Evolutionary conservation across 2,329 filamentous ascomycete species (phyloP), one percentile per base, ranked within the genome.

Genomic region (Thielaviopsis euricoi): DNA sequence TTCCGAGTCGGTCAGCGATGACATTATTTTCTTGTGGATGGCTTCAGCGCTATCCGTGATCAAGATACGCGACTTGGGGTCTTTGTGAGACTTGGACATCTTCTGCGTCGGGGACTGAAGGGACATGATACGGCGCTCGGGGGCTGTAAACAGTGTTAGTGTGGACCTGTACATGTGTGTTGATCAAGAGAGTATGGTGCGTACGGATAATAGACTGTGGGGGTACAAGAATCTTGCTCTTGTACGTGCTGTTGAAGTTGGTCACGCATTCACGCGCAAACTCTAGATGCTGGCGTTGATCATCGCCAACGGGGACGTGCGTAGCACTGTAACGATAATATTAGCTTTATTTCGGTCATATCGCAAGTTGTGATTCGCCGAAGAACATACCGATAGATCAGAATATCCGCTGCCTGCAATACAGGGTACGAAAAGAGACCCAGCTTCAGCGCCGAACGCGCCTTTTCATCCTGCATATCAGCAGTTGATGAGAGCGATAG

Each of bases 361-460:
- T n/a, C n/a, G n/a, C 15, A 4, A 19, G 26, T 3, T 19, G 15
- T 37, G 10, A n/a, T 9, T 12, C 17, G 6, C 19, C 17, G 12
- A n/a, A 15, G 13, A 17, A 56, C 62, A 48, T 70, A 86, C 81
- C 83, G 76, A 67, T 96, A 90, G 7, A 97, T 79, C 43, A 97
- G 77, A 53, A 98, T 87, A 70, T 98, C 93, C 50, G 93, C 93
- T 21, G 93, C 91, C 71, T 96, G 90, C 1, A 98, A 79, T 43
- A 98, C 89, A 1, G 93, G 93, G 67, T 98, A 98, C 7, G 90
- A 94, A 68, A 97, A 95, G 3, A 98, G 76, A 17, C 93, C 91
- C 4, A 96, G 80, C 69, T 93, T 94, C 61, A 95, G 76, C 6
- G 66, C 64, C 49, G 79, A 74, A 63, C 80, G 82, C 6, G 76